These are phyloP conservation scores for Trichoderma guizhouense DNA, from an alignment of 2,329 filamentous ascomycete species.

Conservation along the genomic window DNA sequence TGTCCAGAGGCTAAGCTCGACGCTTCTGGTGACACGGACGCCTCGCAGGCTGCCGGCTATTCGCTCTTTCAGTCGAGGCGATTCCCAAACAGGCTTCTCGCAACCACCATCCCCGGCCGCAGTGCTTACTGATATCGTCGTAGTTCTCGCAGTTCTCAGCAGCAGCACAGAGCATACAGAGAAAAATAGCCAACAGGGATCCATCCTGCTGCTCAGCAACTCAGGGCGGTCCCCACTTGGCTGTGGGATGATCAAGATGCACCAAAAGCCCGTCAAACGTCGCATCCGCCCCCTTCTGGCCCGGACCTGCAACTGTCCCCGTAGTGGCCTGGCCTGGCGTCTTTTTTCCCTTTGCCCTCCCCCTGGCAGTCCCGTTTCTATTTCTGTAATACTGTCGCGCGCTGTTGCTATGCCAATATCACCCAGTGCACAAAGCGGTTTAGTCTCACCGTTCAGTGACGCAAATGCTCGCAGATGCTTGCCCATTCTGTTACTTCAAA, in stretches of 20 bases:
- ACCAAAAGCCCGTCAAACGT: background rate
- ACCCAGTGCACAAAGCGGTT: background rate
- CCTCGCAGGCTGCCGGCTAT: background rate
- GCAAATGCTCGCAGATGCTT: background rate
- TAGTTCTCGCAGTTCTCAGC: background rate
- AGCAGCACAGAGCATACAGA: background rate
- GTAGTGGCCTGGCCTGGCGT: background rate
- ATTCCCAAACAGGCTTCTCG: background rate
- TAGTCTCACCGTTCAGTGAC: slow-evolving; percentile 1
- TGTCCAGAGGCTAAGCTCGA: background rate
- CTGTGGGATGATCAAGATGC: slow-evolving; percentile 2
- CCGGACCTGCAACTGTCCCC: background rate
- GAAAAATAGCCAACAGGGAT: background rate
- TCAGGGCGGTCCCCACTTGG: background rate
- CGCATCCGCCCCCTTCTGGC: background rate
- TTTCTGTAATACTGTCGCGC: slow-evolving; percentile 4
- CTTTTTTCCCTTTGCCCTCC: background rate
- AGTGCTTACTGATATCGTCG: slow-evolving; percentile 1
- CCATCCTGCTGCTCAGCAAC: slow-evolving; percentile 10
- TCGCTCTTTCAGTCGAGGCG: background rate
- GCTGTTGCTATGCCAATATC: slow-evolving; percentile 16
- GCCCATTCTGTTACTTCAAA: slow-evolving; percentile 5
- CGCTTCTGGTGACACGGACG: background rate
- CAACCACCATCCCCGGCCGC: background rate
- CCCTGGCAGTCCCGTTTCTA: background rate